phyloP scores from a whole-genome alignment of 345 rosid genomes.

The Acer yangbiense region DNA sequence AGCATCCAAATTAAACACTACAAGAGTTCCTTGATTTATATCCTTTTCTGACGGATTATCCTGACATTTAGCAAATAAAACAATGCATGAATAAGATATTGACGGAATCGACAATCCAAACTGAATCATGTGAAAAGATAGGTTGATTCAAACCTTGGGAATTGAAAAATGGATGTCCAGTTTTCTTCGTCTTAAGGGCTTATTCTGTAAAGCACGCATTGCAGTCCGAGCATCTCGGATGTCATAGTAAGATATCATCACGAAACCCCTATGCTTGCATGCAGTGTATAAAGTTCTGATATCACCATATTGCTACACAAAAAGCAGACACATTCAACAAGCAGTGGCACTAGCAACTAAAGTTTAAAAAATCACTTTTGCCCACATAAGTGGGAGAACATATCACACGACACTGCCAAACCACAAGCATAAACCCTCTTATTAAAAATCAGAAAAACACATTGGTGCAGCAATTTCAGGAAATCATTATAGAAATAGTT shows the following conservation, averaged over 20 bases:
- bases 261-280: constrained; percentile 96
- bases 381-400: background rate
- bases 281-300: constrained; percentile 90
- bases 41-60: constrained; percentile 97
- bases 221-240: constrained; percentile 92
- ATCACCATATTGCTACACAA: constrained; percentile 85
- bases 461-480: background rate
- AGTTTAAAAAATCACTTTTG: background rate
- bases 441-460: background rate
- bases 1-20: constrained; percentile 87
- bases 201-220: constrained; percentile 88
- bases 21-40: constrained; percentile 93
- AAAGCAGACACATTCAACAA: constrained; percentile 22
- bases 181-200: constrained; percentile 86
- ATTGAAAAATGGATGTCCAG: constrained; percentile 95
- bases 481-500: background rate
- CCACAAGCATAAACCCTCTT: background rate
- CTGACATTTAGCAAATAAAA: constrained; percentile 37
- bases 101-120: constrained; percentile 12
- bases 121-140: constrained; percentile 4
- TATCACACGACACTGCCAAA: background rate
- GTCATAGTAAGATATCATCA: constrained; percentile 94
- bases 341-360: constrained; percentile 5
- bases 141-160: constrained; percentile 71
- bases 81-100: constrained; percentile 13